Percentiles rank a stretch among this genome's conserved stretches.
These are phyloP conservation scores for Ascoidea tarda DNA, from an alignment of 805 yeast species.

Conservation along the genomic window DNA sequence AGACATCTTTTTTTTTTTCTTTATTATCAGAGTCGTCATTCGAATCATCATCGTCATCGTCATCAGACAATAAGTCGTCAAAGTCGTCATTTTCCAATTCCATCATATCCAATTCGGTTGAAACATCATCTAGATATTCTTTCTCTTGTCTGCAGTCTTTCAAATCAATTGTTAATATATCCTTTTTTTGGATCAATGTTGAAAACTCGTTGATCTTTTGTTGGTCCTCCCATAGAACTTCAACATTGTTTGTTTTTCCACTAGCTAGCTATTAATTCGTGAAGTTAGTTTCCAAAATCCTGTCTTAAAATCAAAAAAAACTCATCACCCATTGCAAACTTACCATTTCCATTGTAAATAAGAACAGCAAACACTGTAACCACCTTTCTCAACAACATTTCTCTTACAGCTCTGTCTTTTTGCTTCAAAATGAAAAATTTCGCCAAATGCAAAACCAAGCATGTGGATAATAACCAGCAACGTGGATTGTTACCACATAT, in stretches of 20 bases:
- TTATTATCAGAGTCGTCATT: not conserved
- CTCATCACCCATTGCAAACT: too few relatives aligned
- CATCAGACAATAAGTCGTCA: conserved; percentile 1
- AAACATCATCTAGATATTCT: conserved; percentile 78
- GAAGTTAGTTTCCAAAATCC: too few relatives aligned
- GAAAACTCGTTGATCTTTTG: conserved; percentile 81
- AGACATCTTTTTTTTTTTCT: conserved; percentile 1
- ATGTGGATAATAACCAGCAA: too few relatives aligned
- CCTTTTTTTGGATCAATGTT: conserved; percentile 61
- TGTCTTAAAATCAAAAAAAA: too few relatives aligned
- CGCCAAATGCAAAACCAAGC: too few relatives aligned
- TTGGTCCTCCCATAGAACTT: conserved; percentile 77
- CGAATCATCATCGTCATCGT: conserved; percentile 15
- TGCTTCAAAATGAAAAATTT: too few relatives aligned
- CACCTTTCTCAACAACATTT: too few relatives aligned
- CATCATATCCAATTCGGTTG: conserved; percentile 71
- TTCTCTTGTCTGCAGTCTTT: conserved; percentile 47
- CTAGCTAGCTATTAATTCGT: conserved; percentile 25
- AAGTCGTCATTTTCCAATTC: conserved; percentile 27
- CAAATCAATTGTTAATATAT: conserved; percentile 36
- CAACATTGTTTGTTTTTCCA: conserved; percentile 39
- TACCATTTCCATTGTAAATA: too few relatives aligned
- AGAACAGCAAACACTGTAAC: too few relatives aligned
- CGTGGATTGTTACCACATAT: too few relatives aligned
- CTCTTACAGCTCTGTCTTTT: too few relatives aligned